These are phyloP conservation scores for Xylariales sp. DNA, from an alignment of 2,329 filamentous ascomycete genomes.

Conservation along the genomic window DNA sequence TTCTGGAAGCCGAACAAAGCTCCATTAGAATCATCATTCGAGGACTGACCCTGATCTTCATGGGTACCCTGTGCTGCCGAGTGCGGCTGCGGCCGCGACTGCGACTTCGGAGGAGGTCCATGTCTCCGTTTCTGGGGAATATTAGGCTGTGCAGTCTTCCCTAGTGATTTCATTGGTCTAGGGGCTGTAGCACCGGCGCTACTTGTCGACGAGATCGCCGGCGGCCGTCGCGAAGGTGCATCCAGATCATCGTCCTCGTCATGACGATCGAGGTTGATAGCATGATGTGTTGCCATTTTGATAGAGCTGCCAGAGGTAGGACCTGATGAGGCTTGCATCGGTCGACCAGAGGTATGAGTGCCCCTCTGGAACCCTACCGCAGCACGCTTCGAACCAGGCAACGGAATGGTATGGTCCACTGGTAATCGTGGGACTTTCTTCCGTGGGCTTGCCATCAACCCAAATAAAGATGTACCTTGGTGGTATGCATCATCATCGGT, in stretches of 20 bases:
- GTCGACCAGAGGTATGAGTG: too few relatives aligned
- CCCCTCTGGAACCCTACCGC: slow-evolving; percentile 19
- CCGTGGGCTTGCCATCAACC: slow-evolving; percentile 39
- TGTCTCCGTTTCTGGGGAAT: too few relatives aligned
- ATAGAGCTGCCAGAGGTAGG: too few relatives aligned
- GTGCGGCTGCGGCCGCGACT: background rate
- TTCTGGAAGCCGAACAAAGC: slow-evolving; percentile 8
- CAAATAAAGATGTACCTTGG: slow-evolving; percentile 30
- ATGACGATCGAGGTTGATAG: background rate
- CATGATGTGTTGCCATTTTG: background rate
- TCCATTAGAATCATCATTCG: slow-evolving; percentile 8
- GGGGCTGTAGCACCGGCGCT: background rate
- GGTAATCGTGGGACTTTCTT: slow-evolving; percentile 22
- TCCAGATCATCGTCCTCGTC: slow-evolving; percentile 8
- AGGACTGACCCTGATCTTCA: background rate
- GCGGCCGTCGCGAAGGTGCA: background rate
- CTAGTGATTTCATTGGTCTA: too few relatives aligned
- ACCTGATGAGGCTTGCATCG: too few relatives aligned
- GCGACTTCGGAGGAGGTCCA: too few relatives aligned
- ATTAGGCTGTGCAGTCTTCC: too few relatives aligned
- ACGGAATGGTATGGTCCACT: slow-evolving; percentile 16
- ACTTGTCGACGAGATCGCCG: background rate
- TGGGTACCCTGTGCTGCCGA: background rate
- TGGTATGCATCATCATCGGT: slow-evolving; percentile 20
- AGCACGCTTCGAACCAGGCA: slow-evolving; percentile 17